Base-by-base conservation (phyloP, 2,329 filamentous ascomycete genomes). In the Sclerotinia spermophila region DNA sequence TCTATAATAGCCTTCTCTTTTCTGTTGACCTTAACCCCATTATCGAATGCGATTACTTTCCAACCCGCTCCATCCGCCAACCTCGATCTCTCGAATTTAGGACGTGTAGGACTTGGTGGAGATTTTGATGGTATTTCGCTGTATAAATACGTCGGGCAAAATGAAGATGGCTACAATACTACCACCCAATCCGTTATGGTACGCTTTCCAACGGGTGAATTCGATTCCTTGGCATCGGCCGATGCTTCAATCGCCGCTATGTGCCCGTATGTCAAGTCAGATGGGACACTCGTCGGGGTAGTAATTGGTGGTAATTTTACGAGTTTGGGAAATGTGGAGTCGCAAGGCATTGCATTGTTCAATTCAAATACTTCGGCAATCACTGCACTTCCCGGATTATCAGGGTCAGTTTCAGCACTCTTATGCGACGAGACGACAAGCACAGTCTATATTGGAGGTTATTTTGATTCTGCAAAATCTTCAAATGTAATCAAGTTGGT, bases 231-330 rank as follows among this genome's bases (percentile, higher is more conserved):
- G 64, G 87, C 90, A 68, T 86, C 88, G 55, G 90, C 94, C 59
- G 93, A 98, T 81, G 94, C 91, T 71, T 89, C 91, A 64, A 97
- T 99, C 78, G 87, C 90, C 78, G 86, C 93, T 74, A 96, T 99
- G 92, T 99, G 96, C 82, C 83, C 90, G 30, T 92, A 95, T 76
- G 84, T 89, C 67, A 82, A 85, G 76, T 84, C 86, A 71, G 86
- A 92, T 80, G 91, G 92, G 74, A 86, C 84, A 8, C 82, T 90
- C 70, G 84, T 87, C n/a, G 90, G 91, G 55, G 87, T 98, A 40
- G 87, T 98, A 62, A 86, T 99, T 24, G 96, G 92, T 70, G 96
- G 96, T 62, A 98, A 98, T 82, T 99, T 99, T 79, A 98, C 96
- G 44, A 96, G 93, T 80, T 83, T 99, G 73, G 92, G 90, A 71